Base-by-base conservation (phyloP, 2,329 filamentous ascomycete species). In the Diaporthe sp. region DNA sequence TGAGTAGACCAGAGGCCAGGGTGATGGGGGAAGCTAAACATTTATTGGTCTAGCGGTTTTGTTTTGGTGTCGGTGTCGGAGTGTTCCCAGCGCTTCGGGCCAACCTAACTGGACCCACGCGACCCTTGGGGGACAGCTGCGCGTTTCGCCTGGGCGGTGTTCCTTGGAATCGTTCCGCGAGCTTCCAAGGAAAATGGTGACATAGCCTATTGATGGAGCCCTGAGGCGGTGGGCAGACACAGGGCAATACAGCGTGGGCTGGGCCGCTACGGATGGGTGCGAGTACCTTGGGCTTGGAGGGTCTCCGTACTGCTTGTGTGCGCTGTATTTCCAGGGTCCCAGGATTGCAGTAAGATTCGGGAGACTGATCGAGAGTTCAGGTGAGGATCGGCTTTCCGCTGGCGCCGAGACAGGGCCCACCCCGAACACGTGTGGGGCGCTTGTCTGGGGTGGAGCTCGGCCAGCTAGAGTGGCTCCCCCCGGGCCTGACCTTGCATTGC, bases 311-410 rank as follows among this genome's bases (percentile, higher is more conserved):
- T 68, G 62, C 31, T 37, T 31, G 28, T 39, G 46, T 53, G 46
- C 65, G 65, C 65, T 68, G 65, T n/a, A n/a, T 39, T 39, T 28
- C 53, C 46, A 68, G 46, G 65, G 65, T 68, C 65, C 65, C 65
- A 39, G 65, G 65, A 68, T 68, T 53, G 65, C 46, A 68, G 46
- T 53, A 68, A 68, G 65, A 68, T 68, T 68, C 46, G 46, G 65
- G 34, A 34, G 65, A 53, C 46, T 49, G 65, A 68, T 68, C 65
- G 65, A 53, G 28, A 68, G 65, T 68, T 68, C 65, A 68, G 65
- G 65, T 68, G 65, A 68, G 65, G 46, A 68, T 68, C 65, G 65
- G 65, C 65, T 53, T 68, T 68, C 65, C 65, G 46, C 65, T 53
- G 46, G 31, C 46, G 46, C 65, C 65, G 65, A 68, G 65, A 68